A percentile compares a stretch with the other conserved stretches of the same genome.
These are phyloP conservation scores for Elaeis guineensis DNA, from an alignment of 176 grass and related monocot species.

Conservation along the genomic window DNA sequence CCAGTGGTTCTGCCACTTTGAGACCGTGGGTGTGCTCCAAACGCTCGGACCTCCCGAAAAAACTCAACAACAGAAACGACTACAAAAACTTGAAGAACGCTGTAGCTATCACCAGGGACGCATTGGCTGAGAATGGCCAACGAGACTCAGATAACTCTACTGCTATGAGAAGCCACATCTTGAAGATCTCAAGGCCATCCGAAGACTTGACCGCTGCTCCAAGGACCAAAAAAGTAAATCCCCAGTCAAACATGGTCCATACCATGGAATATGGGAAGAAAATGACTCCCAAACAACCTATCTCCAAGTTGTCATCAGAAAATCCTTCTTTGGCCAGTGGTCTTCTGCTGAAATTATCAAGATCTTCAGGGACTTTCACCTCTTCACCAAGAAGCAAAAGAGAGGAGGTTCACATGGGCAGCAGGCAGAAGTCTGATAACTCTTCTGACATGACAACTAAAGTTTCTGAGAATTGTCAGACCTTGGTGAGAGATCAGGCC, in stretches of 20 bases:
- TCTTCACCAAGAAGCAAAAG: conserved; percentile 38
- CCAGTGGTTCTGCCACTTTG: conserved; percentile 23
- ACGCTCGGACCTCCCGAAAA: conserved; percentile 47
- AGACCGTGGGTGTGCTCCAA: conserved; percentile 59
- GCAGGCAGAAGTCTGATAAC: conserved; percentile 28
- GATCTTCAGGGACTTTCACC: conserved; percentile 27
- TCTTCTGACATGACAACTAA: conserved; percentile 17
- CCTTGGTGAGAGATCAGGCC: background rate
- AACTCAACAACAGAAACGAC: conserved; percentile 30
- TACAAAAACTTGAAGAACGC: conserved; percentile 21
- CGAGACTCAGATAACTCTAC: conserved; percentile 27
- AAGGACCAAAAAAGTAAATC: conserved; percentile 12
- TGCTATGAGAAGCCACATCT: conserved; percentile 17
- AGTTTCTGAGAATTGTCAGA: background rate
- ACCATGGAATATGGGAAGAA: conserved; percentile 19
- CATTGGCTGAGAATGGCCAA: conserved; percentile 17
- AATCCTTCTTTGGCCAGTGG: conserved; percentile 7
- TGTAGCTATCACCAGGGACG: conserved; percentile 10
- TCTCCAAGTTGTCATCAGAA: conserved; percentile 33
- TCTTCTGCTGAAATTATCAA: conserved; percentile 46
- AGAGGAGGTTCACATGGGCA: conserved; percentile 38
- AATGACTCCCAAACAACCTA: conserved; percentile 20
- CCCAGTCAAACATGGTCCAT: background rate
- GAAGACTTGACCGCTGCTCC: conserved; percentile 30
- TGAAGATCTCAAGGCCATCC: conserved; percentile 32